A percentile compares a stretch with the other conserved stretches of the same genome.
These are phyloP conservation scores for Phytophthora europaea DNA, from an alignment of 352 stramenopile genomes.

Conservation along the genomic window DNA sequence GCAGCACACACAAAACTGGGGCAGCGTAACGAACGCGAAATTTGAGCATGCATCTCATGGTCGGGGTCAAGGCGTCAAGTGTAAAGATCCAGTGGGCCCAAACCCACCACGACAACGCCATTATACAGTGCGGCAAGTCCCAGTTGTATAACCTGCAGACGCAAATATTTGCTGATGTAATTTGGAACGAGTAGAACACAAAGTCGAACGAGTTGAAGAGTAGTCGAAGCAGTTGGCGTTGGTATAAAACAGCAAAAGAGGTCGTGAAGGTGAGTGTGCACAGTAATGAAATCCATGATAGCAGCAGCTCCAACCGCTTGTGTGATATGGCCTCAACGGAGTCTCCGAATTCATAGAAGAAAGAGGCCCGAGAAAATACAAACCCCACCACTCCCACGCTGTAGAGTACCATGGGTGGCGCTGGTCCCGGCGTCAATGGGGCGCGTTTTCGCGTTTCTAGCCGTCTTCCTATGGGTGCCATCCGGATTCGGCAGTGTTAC, in stretches of 20 bases:
- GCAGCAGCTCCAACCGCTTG: background rate
- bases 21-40: constrained; percentile 11
- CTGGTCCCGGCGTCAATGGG: constrained; percentile 19
- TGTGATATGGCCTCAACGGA: background rate
- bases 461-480: constrained; percentile 28
- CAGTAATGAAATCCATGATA: background rate
- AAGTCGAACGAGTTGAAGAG: constrained; percentile 55
- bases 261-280: constrained; percentile 24
- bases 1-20: constrained; percentile 1
- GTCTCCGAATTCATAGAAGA: background rate
- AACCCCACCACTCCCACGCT: constrained; percentile 5
- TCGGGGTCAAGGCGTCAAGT: constrained; percentile 43
- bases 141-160: constrained; percentile 36
- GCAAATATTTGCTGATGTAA: constrained; percentile 33
- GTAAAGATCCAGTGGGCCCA: constrained; percentile 44
- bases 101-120: constrained; percentile 24
- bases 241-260: constrained; percentile 29
- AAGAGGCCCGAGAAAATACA: constrained; percentile 1
- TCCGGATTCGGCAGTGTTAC: constrained; percentile 31
- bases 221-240: constrained; percentile 45
- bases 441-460: constrained; percentile 21
- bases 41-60: constrained; percentile 32
- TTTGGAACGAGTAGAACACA: constrained; percentile 46
- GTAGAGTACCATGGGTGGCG: constrained; percentile 2
- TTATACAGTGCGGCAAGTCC: constrained; percentile 7